Percentiles rank a stretch among this genome's conserved stretches.
Conservation (phyloP, 306 rosid species). For the Bauhinia variegata region DNA sequence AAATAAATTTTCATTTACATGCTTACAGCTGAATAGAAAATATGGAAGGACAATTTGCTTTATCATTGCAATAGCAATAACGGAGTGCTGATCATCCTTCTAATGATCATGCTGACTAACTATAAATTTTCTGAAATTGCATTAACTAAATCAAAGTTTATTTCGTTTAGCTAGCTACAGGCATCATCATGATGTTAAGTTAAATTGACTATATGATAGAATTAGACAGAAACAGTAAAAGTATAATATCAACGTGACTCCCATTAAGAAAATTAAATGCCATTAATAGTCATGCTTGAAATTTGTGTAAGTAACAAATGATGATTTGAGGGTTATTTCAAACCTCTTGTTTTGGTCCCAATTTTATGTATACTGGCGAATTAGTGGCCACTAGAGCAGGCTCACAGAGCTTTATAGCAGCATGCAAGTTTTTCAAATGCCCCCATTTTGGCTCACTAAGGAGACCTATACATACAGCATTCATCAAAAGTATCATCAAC, state of each 20-base stretch:
- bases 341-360: slow-evolving; percentile 97
- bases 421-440: slow-evolving; percentile 91
- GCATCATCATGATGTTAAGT: background rate
- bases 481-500: slow-evolving; percentile 21
- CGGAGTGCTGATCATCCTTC: background rate
- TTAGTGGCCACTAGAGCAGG: slow-evolving; percentile 85
- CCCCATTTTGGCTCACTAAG: slow-evolving; percentile 96
- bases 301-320: background rate
- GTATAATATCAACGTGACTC: background rate
- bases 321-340: slow-evolving; percentile 37
- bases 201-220: background rate
- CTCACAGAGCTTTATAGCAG: slow-evolving; percentile 92
- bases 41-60: too few species aligned
- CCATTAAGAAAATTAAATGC: slow-evolving; percentile 8
- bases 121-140: background rate
- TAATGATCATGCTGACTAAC: background rate
- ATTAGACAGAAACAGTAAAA: background rate
- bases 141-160: background rate
- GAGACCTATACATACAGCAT: slow-evolving; percentile 61
- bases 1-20: too few species aligned
- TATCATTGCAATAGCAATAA: background rate
- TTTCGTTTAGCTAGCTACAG: background rate
- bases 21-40: too few species aligned
- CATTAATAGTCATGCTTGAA: slow-evolving; percentile 21
- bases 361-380: slow-evolving; percentile 69